Conservation (phyloP, 78 protist species). For the Bodo saltans region DNA sequence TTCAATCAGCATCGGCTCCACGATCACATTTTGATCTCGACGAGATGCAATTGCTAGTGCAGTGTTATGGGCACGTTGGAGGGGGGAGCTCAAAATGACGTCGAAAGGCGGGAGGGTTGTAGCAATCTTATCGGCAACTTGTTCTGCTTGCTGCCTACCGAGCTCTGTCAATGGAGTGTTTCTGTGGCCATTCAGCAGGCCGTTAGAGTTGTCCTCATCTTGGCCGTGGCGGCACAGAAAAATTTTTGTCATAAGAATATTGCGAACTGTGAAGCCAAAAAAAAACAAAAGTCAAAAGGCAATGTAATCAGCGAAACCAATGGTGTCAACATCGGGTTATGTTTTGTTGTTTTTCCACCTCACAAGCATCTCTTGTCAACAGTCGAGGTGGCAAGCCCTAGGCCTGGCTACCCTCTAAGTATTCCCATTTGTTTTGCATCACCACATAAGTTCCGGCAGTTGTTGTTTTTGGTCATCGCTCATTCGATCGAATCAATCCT, state of each 20-base stretch:
- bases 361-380: no score
- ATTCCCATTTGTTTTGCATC: no score
- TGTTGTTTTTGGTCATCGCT: no score
- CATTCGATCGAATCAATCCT: no score
- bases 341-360: no score
- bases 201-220: slow-evolving; percentile 17
- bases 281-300: no score
- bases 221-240: slow-evolving; percentile 18
- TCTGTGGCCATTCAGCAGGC: slow-evolving; percentile 19
- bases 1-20: neutral
- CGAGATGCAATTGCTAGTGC: neutral
- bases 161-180: slow-evolving; percentile 9
- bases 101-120: neutral
- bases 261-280: no score
- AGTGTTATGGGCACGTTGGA: slow-evolving; percentile 10
- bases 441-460: no score
- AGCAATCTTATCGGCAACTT: neutral
- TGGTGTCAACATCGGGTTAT: no score
- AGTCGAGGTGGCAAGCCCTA: no score
- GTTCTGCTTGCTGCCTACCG: slow-evolving; percentile 3
- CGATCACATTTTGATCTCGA: neutral
- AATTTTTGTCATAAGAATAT: neutral
- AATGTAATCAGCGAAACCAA: no score
- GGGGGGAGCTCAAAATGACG: slow-evolving; percentile 4
- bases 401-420: no score